Percentiles rank a stretch among this genome's conserved stretches.
phyloP scores from a whole-genome alignment of 1,284 basidiomycete species.

The Ceratorhiza oryzae-sativae region DNA sequence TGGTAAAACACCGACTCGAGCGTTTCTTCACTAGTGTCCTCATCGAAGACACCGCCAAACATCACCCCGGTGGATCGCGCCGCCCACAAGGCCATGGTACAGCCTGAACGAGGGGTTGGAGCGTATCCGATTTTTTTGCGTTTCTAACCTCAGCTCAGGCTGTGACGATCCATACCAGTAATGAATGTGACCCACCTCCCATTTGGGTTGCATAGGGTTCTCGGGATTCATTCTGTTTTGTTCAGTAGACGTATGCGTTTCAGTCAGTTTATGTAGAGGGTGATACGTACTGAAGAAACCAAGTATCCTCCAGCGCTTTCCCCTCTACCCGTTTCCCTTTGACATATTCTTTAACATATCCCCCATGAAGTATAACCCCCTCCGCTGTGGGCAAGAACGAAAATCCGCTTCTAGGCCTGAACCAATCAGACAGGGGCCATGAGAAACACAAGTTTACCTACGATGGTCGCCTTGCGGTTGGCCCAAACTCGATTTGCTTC shows the following conservation, averaged over 20 bases:
- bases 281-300: slow-evolving; percentile 75
- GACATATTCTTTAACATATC: slow-evolving; percentile 90
- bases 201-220: slow-evolving; percentile 25
- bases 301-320: slow-evolving; percentile 89
- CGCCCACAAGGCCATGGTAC: slow-evolving; percentile 84
- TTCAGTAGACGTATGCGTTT: neutral
- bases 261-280: neutral
- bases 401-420: slow-evolving; percentile 82
- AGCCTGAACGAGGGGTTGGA: slow-evolving; percentile 73
- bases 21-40: slow-evolving; percentile 86
- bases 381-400: slow-evolving; percentile 84
- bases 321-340: slow-evolving; percentile 89
- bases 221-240: slow-evolving; percentile 25
- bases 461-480: slow-evolving; percentile 75
- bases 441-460: slow-evolving; percentile 50
- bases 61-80: slow-evolving; percentile 75
- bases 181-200: slow-evolving; percentile 42
- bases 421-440: neutral
- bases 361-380: slow-evolving; percentile 85
- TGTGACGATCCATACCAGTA: slow-evolving; percentile 43
- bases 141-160: slow-evolving; percentile 49
- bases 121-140: slow-evolving; percentile 82
- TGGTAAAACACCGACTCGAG: slow-evolving; percentile 87
- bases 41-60: slow-evolving; percentile 92
- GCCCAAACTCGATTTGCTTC: slow-evolving; percentile 78